Percentiles rank a stretch among this genome's conserved stretches.
These are phyloP conservation scores for Verticillium nonalfalfae DNA, from an alignment of 2,329 filamentous ascomycete species.

Conservation along the genomic window DNA sequence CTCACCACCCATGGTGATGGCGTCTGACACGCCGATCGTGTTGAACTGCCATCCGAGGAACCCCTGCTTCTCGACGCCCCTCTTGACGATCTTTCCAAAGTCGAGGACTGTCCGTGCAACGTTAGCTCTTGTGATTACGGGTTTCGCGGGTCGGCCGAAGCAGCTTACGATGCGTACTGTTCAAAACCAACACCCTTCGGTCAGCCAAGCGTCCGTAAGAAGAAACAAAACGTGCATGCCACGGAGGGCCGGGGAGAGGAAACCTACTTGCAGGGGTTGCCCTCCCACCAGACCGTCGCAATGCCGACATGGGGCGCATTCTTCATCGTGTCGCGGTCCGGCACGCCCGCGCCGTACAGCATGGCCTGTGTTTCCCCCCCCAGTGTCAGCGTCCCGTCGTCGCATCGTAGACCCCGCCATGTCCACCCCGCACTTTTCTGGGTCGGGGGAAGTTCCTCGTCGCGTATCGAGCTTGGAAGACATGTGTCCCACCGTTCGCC, in stretches of 20 bases:
- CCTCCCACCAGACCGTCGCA: slow-evolving; percentile 94
- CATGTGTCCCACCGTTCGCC: no score
- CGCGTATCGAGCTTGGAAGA: background rate
- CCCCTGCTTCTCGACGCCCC: slow-evolving; percentile 68
- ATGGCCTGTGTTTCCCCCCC: slow-evolving; percentile 57
- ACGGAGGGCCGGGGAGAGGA: background rate
- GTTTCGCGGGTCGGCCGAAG: background rate
- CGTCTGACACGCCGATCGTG: slow-evolving; percentile 82
- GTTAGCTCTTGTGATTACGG: no score
- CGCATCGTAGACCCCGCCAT: background rate
- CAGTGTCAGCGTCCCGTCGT: background rate
- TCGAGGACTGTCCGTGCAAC: slow-evolving; percentile 58
- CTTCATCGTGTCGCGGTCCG: slow-evolving; percentile 78
- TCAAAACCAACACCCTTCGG: no score
- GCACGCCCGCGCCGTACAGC: slow-evolving; percentile 89
- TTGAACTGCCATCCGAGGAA: slow-evolving; percentile 97
- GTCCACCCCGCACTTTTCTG: slow-evolving; percentile 5
- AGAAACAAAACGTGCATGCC: background rate
- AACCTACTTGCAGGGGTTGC: slow-evolving; percentile 87
- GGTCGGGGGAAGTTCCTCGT: background rate
- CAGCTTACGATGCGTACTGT: slow-evolving; percentile 34
- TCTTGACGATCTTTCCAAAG: slow-evolving; percentile 82
- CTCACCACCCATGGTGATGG: slow-evolving; percentile 92
- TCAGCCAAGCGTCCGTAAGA: background rate
- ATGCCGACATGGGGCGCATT: slow-evolving; percentile 86